Evolutionary conservation across 257 asterid genomes (phyloP), one percentile per base, ranked within the genome.

Genomic region (Nicotiana knightiana): DNA sequence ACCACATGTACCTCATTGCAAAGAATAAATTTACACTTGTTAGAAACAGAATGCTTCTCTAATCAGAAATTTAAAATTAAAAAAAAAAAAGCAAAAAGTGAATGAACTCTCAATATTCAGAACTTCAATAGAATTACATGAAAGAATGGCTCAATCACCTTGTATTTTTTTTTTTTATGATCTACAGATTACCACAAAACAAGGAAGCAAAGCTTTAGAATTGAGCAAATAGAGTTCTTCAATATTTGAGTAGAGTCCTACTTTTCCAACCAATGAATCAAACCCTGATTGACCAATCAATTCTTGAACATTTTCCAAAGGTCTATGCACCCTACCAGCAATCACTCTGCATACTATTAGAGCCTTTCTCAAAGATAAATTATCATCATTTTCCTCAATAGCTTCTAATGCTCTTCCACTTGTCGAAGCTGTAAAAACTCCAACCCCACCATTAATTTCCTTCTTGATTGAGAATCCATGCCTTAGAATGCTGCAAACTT

Each of bases 291-390:
- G 97, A 1, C 95, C 97, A 3, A 55, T 91, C 77, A 96, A 76
- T 64, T 94, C 97, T 67, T 92, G 88, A 37, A 87, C 82, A 85
- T 91, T 92, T 66, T 96, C 97, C 88, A 96, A 4, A 2, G 99
- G 97, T 83, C 87, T 89, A 76, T 96, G 99, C 33, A 93, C 98
- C 79, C 99, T 93, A 15, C 99, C 99, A 0, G 98, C 99, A 77
- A 96, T 89, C 0, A 96, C 98, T 84, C 99, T 94, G 84, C 99
- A 96, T 7, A 96, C 97, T 24, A 96, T 83, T 46, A 96, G 80
- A 3, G 97, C 97, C 90, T 91, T 93, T 73, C 89, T 89, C 21
- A 62, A 3, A 0, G 37, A 64, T 12, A 82, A 18, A 6, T 75
- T 81, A 1, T 76, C 89, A 1, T 82, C 91, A 8, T 1, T 16